A percentile compares a stretch with the other conserved stretches of the same genome.
Evolutionary conservation across 2,329 filamentous ascomycete species (phyloP).

Genomic region (Penicillium sp.): DNA sequence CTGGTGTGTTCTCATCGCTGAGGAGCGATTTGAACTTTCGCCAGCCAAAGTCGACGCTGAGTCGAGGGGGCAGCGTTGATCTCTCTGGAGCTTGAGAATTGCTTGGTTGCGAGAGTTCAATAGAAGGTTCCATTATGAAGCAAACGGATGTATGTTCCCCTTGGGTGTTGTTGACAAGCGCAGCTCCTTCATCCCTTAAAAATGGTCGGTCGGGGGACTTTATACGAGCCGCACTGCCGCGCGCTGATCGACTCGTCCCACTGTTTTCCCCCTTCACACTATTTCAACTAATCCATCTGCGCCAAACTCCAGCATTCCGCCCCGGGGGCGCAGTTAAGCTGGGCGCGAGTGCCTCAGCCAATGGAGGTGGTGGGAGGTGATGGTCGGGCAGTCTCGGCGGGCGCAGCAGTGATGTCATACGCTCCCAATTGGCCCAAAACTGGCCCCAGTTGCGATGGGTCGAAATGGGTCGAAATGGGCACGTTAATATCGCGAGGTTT

Average conservation of each 20-base stretch:
- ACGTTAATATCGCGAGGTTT: background rate
- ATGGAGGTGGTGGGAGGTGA: background rate
- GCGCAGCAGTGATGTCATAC: constrained; percentile 22
- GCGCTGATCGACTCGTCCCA: background rate
- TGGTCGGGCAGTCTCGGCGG: constrained; percentile 8
- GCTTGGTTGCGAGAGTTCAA: background rate
- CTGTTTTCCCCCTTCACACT: background rate
- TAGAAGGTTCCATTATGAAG: background rate
- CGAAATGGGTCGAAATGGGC: background rate
- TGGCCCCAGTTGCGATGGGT: background rate
- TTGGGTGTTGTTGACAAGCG: background rate
- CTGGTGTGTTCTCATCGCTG: constrained; percentile 19
- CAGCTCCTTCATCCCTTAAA: background rate
- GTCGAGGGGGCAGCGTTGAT: constrained; percentile 5
- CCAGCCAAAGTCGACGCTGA: constrained; percentile 34
- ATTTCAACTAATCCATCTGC: background rate
- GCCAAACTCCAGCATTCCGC: background rate
- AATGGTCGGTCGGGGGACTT: background rate
- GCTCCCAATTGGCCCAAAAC: constrained; percentile 9
- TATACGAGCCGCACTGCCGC: background rate
- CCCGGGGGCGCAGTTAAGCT: constrained; percentile 10
- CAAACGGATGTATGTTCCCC: background rate
- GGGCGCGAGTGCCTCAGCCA: background rate
- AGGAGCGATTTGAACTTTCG: constrained; percentile 28
- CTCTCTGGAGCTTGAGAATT: background rate